Percentiles rank a stretch among this genome's conserved stretches.
Conservation (phyloP, 2,329 filamentous ascomycete genomes). For the Orbilia quercus region DNA sequence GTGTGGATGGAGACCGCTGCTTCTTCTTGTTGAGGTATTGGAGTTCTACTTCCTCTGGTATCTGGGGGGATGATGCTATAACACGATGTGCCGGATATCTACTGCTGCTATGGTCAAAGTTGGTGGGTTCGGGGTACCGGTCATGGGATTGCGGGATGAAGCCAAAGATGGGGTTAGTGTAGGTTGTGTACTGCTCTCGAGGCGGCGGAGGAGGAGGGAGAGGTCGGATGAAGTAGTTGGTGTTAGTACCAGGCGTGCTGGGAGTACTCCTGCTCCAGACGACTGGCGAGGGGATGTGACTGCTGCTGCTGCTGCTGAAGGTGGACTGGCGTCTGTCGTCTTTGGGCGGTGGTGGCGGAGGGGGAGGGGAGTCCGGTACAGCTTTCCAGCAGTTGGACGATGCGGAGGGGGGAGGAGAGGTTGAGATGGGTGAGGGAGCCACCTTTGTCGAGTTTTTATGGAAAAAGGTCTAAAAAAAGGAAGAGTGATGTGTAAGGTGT, state of each 20-base stretch:
- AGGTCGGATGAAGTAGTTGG: slow-evolving; percentile 43
- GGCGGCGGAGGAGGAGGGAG: slow-evolving; percentile 50
- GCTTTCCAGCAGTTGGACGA: slow-evolving; percentile 55
- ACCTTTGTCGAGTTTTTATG: slow-evolving; percentile 44
- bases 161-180: slow-evolving; percentile 22
- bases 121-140: slow-evolving; percentile 32
- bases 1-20: slow-evolving; percentile 4
- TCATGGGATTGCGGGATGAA: slow-evolving; percentile 48
- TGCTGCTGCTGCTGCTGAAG: slow-evolving; percentile 8
- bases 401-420: slow-evolving; percentile 52
- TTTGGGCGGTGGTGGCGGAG: slow-evolving; percentile 52
- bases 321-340: slow-evolving; percentile 37
- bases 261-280: slow-evolving; percentile 33
- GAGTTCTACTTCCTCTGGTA: slow-evolving; percentile 51
- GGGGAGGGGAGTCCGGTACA: slow-evolving; percentile 54
- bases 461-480: slow-evolving; percentile 4
- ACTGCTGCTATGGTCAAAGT: slow-evolving; percentile 10
- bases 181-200: slow-evolving; percentile 23
- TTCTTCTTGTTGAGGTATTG: slow-evolving; percentile 43
- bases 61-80: slow-evolving; percentile 3
- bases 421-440: slow-evolving; percentile 56
- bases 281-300: slow-evolving; percentile 11
- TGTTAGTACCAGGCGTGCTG: slow-evolving; percentile 23
- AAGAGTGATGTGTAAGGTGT: slow-evolving; percentile 15
- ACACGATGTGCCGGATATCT: neutral